Evolutionary conservation across 2,329 filamentous ascomycete species (phyloP), one percentile per base, ranked within the genome.

Genomic region (Sclerotinia borealis): DNA sequence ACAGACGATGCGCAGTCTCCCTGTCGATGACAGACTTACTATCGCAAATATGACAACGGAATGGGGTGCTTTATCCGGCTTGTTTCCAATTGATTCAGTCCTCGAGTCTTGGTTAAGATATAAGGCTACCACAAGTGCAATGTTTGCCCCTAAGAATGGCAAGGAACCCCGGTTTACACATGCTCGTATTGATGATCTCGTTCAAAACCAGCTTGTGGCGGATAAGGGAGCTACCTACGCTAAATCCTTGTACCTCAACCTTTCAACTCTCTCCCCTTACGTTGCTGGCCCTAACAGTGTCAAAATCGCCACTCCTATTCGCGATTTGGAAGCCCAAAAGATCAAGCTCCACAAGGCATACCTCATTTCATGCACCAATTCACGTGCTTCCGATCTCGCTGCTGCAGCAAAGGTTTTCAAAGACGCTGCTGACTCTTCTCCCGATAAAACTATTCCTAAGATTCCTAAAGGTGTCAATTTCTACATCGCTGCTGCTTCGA

Each of bases 261-360:
- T 97, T 0, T 91, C 89, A 0, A 93, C 91, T 0, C 82, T 97
- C 0, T 89, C 91, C 0, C 93, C 93, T 0, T 93, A 90, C 63
- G 87, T 97, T 11, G 83, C 92, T 0, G 93, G 93, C 0, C 93
- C 93, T 0, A 96, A 97, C 77, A 93, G 90, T 0, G 92, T 96
- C 72, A 97, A 97, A 76, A 79, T 96, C 0, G 86, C 89, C 0
- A 96, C 88, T 0, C 91, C 93, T 0, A 76, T 98, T 0, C 77
- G 80, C 6, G 85, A 93, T 37, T 83, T 98, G 1, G 88, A 89
- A 70, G 73, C 83, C 0, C 80, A 93, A 73, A 78, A 90, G 67
- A 96, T 98, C 74, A 82, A 85, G 55, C 76, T 98, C 27, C 78
- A 97, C 79, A 92, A 90, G 73, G 92, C 91, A 0, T 97, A 96